Base-by-base conservation (phyloP, 2,329 filamentous ascomycete species). In the Cylindrodendrum hubeiense region DNA sequence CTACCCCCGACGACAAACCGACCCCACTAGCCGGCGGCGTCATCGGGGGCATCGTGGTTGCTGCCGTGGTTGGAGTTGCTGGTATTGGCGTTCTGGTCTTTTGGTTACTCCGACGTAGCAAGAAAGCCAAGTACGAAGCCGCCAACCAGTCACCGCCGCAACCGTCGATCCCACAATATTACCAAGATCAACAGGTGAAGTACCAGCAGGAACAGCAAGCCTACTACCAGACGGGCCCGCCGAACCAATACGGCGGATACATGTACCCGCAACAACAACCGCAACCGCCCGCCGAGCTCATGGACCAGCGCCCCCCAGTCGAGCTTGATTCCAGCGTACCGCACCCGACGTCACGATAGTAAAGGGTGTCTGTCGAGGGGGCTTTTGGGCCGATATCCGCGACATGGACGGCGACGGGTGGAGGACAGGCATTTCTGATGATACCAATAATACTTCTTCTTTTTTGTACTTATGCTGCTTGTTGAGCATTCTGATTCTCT, bases 11-110 rank as follows among this genome's bases (percentile, higher is more conserved):
- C n/a, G 30, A 33, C 8, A 52, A 33, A 30, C 44, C 63, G 10
- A 21, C 28, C 1, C 19, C 22, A 10, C 49, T 67, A 22, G 49
- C 58, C 13, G 55, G 65, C 7, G 55, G 65, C 2, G 54, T 50
- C 5, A 63, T 68, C 19, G 58, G 60, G 1, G 64, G 60, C n/a
- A 63, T 61, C 2, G 61, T 65, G 5, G 52, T 60, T 5, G 65
- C 39, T 3, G 55, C 37, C 21, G 30, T 69, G 3, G 51, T n/a
- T 24, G 58, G 54, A 3, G 6, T 62, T 9, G 50, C 46, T 7
- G 53, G 12, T 3, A 12, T 63, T 28, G 55, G 44, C 2, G 64
- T 54, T 2, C 22, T 63, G 19, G 17, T 58, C 2, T 63, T 63
- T 12, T 69, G 57, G 52, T 21, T 67, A 1, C 10, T 58, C 30